Evolutionary conservation across 2,329 filamentous ascomycete genomes (phyloP).

Genomic region (Claviceps purpurea): DNA sequence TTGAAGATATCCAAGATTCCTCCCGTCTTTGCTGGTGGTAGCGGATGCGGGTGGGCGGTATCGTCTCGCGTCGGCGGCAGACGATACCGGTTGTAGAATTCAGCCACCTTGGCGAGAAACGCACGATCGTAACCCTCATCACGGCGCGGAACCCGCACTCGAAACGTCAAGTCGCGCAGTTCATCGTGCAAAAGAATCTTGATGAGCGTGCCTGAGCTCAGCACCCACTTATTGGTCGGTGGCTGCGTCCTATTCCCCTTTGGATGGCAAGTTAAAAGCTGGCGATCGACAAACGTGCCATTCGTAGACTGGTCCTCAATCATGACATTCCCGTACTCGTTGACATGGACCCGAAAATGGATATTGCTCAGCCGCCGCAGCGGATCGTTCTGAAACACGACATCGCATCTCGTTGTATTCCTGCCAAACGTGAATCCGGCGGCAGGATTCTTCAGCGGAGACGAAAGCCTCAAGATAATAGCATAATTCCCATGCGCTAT

Average conservation of each 20-base stretch:
- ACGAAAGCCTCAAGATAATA: slow-evolving; percentile 70
- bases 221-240: slow-evolving; percentile 37
- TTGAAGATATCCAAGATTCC: slow-evolving; percentile 30
- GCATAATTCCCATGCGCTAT: slow-evolving; percentile 45
- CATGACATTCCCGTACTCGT: slow-evolving; percentile 77
- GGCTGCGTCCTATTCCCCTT: slow-evolving; percentile 18
- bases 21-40: slow-evolving; percentile 18
- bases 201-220: slow-evolving; percentile 61
- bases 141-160: slow-evolving; percentile 70
- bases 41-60: slow-evolving; percentile 28
- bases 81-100: slow-evolving; percentile 41
- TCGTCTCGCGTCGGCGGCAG: slow-evolving; percentile 32
- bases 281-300: slow-evolving; percentile 73
- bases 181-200: slow-evolving; percentile 46
- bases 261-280: slow-evolving; percentile 39
- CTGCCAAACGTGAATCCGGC: slow-evolving; percentile 81
- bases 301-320: slow-evolving; percentile 93
- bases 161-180: slow-evolving; percentile 55
- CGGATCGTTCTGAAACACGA: slow-evolving; percentile 52
- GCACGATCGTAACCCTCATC: slow-evolving; percentile 51
- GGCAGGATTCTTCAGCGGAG: slow-evolving; percentile 50
- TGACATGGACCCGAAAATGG: slow-evolving; percentile 93
- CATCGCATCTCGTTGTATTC: slow-evolving; percentile 57
- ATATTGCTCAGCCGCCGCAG: slow-evolving; percentile 73
- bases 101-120: slow-evolving; percentile 56